Base-by-base conservation (phyloP, 495 filamentous ascomycete genomes). In the Penicillium robsamsonii region DNA sequence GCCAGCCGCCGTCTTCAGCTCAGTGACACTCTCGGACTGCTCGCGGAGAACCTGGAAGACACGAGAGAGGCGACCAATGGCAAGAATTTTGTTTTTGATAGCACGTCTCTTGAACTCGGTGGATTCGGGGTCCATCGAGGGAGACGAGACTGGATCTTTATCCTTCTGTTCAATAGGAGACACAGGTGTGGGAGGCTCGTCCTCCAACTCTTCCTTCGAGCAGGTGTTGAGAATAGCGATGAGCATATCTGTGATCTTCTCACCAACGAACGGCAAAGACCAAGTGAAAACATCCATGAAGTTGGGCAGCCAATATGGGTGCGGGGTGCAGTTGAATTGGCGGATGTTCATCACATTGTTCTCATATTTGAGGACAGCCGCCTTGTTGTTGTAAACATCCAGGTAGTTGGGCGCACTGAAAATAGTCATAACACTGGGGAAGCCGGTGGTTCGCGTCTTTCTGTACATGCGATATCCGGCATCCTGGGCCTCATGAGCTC, bases 341-440 rank as follows among this genome's bases (percentile, higher is more conserved):
- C 94, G 84, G 67, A 98, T 98, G 79, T 98, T 98, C 94, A 98
- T 98, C 54, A 98, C 94, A 68, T 98, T 98, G 75, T 98, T 98
- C 72, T 98, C 94, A 70, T 98, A 98, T 72, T 98, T 98, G 56
- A 98, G 77, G 20, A 98, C 94, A 0, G 94, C 94, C 1, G 94
- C 94, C 75, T 98, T 98, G 83, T 98, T 98, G 84, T 98, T 98
- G 78, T 98, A 98, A n/a, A 98, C 92, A 69, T 98, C 94, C 58
- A 98, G 81, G 68, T 98, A 97, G 69, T 98, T 98, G 22, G 94
- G 94, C 4, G 94, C 94, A 46, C 93, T 97, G 81, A 98, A 98
- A 68, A 98, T 98, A 42, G 94, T 98, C 94, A 98, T 98, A 53
- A 98, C 94, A 74, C 92, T 96, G 10, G 94, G 94, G 79, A 98